Percentiles rank a stretch among this genome's conserved stretches.
phyloP scores from a whole-genome alignment of 2,329 filamentous ascomycete species.

The Macrophomina tecta region DNA sequence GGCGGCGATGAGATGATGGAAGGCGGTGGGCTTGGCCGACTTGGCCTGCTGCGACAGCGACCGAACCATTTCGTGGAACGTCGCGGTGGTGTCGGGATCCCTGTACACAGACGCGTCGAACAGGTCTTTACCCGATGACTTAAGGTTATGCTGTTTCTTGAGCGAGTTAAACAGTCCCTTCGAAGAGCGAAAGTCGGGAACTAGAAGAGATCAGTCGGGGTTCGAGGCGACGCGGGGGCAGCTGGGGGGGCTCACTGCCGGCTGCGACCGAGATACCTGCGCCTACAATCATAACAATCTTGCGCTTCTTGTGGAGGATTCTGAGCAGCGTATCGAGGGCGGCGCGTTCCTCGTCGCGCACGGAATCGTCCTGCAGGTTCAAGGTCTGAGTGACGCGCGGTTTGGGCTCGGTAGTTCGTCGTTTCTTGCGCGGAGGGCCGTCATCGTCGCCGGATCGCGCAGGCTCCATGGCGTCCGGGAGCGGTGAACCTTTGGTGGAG shows the following conservation, averaged over 20 bases:
- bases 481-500: constrained; percentile 53
- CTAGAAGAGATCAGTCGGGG: constrained; percentile 48
- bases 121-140: constrained; percentile 90
- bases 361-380: constrained; percentile 56
- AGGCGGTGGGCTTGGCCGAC: constrained; percentile 79
- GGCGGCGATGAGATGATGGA: constrained; percentile 92
- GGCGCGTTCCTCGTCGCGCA: constrained; percentile 62
- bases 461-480: constrained; percentile 52
- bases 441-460: constrained; percentile 57
- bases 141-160: constrained; percentile 85
- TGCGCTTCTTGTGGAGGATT: constrained; percentile 84
- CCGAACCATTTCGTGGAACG: constrained; percentile 96
- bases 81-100: constrained; percentile 83
- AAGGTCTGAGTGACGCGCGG: constrained; percentile 83
- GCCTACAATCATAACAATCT: constrained; percentile 95
- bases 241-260: constrained; percentile 68
- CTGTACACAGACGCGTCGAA: constrained; percentile 98
- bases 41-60: constrained; percentile 81
- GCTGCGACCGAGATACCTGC: constrained; percentile 97
- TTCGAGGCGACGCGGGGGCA: constrained; percentile 33
- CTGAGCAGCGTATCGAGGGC: constrained; percentile 74
- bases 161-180: constrained; percentile 87
- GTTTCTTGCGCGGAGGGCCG: constrained; percentile 74
- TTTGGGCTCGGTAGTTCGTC: constrained; percentile 67
- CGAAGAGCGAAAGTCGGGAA: constrained; percentile 94